Conservation (phyloP, 1,284 basidiomycete species). For the Trametes sp. region DNA sequence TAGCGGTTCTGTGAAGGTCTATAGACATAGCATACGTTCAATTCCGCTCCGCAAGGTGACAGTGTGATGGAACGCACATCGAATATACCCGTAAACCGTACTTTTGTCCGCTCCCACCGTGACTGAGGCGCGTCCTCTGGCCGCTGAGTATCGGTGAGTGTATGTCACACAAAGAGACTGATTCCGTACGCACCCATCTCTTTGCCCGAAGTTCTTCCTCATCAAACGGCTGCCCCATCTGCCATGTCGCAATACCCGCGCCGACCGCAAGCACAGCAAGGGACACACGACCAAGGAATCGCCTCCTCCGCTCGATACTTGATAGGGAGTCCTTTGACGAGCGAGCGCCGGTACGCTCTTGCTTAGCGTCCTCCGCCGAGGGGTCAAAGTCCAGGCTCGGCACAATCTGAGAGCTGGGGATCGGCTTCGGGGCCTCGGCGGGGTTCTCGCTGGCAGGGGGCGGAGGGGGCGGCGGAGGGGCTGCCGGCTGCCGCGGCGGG, state of each 20-base stretch:
- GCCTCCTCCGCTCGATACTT: constrained; percentile 73
- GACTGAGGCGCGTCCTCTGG: constrained; percentile 63
- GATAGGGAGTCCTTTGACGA: constrained; percentile 77
- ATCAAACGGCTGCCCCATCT: constrained; percentile 45
- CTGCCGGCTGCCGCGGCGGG: constrained; percentile 29
- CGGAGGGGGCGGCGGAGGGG: constrained; percentile 24
- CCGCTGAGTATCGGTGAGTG: constrained; percentile 46
- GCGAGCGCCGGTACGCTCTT: constrained; percentile 67
- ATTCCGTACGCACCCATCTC: constrained; percentile 51
- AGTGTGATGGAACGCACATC: constrained; percentile 70
- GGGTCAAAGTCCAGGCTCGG: constrained; percentile 43
- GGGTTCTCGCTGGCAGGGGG: constrained; percentile 20
- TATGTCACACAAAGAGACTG: constrained; percentile 1
- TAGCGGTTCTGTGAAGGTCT: constrained; percentile 93
- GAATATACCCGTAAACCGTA: constrained; percentile 67
- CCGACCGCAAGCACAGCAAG: constrained; percentile 56
- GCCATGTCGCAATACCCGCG: constrained; percentile 50
- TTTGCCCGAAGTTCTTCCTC: constrained; percentile 45
- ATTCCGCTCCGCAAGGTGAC: too few relatives aligned
- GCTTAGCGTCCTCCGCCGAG: constrained; percentile 30
- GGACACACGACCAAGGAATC: constrained; percentile 59
- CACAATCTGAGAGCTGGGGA: constrained; percentile 30
- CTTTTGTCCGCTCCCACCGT: constrained; percentile 66
- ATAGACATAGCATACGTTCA: too few relatives aligned
- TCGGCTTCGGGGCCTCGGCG: constrained; percentile 22